Evolutionary conservation across 1,139 yeast genomes (phyloP), one percentile per base, ranked within the genome.

Genomic region (Yamadazyma kanchanaburiensis): DNA sequence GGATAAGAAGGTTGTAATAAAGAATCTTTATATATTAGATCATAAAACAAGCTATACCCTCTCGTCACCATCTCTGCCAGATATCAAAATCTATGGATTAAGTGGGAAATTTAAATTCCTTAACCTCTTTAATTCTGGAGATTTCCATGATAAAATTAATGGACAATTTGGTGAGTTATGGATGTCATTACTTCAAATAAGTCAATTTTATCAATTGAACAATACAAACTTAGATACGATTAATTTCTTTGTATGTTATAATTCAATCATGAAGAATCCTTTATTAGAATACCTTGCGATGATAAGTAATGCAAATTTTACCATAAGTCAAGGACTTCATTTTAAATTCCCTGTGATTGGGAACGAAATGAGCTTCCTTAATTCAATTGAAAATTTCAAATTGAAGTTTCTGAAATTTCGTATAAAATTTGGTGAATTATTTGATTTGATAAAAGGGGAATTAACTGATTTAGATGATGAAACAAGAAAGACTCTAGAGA

Each of bases 141-240:
- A 46, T 22, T 43, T 44, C 9, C 41, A 42, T 27, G 39, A 45
- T 9, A 32, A 40, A 12, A 25, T 59, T 5, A 39, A 49, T 13
- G 94, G 94, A 0, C 81, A 80, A 38, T 71, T 77, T 9, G 91
- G 94, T 2, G 80, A 81, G 39, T 66, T 81, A 37, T 84, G 94
- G 94, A 71, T 81, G 18, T 79, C 85, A 6, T 60, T 81, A 35
- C 54, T 81, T 26, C 94, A 84, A 50, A 60, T 84, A 23, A 89
- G 91, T 3, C 80, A 77, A 49, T 60, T 62, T 24, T 60, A 60
- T 37, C 43, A 47, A 11, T 21, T 34, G 15, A 40, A 45, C 38
- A 22, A 39, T 28, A 40, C 35, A 9, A 45, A 39, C 19, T 37
- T 39, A 16, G 50, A 53, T 22, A 74, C 81, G 31, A 72, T 81